Base-by-base conservation (phyloP, 139 green algal genomes). In the Volvox africanus region DNA sequence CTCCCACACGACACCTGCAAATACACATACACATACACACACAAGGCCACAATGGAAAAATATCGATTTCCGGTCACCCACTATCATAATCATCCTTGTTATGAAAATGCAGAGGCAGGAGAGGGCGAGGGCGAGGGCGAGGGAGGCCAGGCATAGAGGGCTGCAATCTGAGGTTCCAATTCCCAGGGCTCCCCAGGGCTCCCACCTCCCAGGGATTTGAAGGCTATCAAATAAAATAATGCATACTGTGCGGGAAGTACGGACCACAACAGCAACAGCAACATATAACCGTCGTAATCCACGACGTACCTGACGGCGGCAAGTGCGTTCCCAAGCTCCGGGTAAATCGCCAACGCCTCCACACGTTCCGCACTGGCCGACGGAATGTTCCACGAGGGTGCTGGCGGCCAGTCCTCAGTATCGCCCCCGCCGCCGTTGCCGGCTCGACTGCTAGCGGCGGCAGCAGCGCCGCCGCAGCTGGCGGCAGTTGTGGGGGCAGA, bases 311-410 rank as follows among this genome's bases (percentile, higher is more conserved):
- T 79, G 0, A 83, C 69, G 13, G 80, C 80, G 24, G 82, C 80
- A 30, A 36, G 21, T 22, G 50, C 55, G 44, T 87, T 19, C 20
- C 24, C 35, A 21, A 94, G 78, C 2, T 88, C 62, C 50, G 81
- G 61, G 65, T 94, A 94, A 28, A 73, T 55, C 12, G 92, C 92
- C 17, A 96, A 83, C 67, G 95, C 86, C 36, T 89, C 22, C 16
- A 95, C 68, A 36, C 67, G 26, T 79, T n/a, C 22, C 71, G 24
- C 26, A n/a, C 32, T 35, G 20, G 30, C 14, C 71, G 28, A 21
- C 71, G 28, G 30, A 36, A 2, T 14, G 2, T 75, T 75, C 22
- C 32, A 22, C 61, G 17, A 28, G 5, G 21, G 11, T 11, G 24
- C 18, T 11, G 18, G 26, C 32, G 1, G 32, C 32, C 0, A 16